These are phyloP conservation scores for Oxyria digyna DNA, from an alignment of 148 eudicot genomes.

Conservation along the genomic window DNA sequence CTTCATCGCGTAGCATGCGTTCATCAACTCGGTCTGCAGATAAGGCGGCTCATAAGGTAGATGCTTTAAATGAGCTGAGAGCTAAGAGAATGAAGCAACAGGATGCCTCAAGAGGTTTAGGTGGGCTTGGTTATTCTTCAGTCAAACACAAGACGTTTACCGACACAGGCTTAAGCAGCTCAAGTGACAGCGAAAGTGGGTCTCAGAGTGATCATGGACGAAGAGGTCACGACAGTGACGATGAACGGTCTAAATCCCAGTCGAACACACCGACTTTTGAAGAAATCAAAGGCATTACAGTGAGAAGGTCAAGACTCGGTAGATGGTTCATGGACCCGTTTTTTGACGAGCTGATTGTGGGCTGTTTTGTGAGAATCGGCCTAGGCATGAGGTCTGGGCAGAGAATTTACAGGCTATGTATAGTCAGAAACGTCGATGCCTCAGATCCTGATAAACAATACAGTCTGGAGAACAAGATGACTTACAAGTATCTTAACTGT, in stretches of 20 bases:
- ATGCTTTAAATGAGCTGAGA: constrained; percentile 65
- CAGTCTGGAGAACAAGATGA: constrained; percentile 85
- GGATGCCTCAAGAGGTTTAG: constrained; percentile 41
- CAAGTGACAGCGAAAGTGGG: constrained; percentile 68
- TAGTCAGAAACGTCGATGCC: constrained; percentile 73
- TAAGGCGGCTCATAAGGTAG: constrained; percentile 55
- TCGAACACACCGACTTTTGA: constrained; percentile 58
- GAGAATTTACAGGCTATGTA: constrained; percentile 69
- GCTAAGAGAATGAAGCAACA: constrained; percentile 70
- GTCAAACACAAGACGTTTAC: constrained; percentile 40
- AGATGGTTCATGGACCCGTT: constrained; percentile 99
- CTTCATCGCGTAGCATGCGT: constrained; percentile 59
- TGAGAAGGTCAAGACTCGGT: constrained; percentile 67
- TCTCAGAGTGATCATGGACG: constrained; percentile 66
- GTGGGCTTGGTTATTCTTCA: constrained; percentile 48
- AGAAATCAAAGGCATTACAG: constrained; percentile 59
- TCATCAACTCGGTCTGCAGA: constrained; percentile 72
- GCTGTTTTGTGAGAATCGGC: constrained; percentile 96
- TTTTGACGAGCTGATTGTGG: constrained; percentile 88
- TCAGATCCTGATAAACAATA: constrained; percentile 75
- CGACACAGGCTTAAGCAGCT: constrained; percentile 45
- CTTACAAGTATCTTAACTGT: constrained; percentile 74
- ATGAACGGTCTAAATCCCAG: constrained; percentile 52
- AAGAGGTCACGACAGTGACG: constrained; percentile 60
- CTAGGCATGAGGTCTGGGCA: constrained; percentile 75